Percentiles rank a stretch among this genome's conserved stretches.
Conservation (phyloP, 257 asterid genomes). For the Anisodus acutangulus region DNA sequence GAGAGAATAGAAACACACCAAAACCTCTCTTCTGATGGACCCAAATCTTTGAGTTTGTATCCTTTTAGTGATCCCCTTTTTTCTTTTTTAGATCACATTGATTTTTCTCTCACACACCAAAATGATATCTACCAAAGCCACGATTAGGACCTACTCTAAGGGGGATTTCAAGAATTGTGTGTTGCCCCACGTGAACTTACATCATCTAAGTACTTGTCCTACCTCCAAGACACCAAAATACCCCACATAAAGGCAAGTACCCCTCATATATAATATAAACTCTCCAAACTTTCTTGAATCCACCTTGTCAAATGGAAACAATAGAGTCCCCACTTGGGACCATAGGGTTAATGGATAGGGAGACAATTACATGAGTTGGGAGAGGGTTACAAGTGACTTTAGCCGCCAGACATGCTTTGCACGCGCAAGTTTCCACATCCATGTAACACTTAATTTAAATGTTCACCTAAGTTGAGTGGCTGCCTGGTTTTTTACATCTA, state of each 20-base stretch:
- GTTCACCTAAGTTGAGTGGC: background rate
- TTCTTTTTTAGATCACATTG: slow-evolving; percentile 38
- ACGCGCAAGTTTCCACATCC: slow-evolving; percentile 48
- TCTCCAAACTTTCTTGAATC: slow-evolving; percentile 25
- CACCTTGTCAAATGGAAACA: slow-evolving; percentile 34
- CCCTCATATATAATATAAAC: background rate
- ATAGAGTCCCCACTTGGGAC: slow-evolving; percentile 64
- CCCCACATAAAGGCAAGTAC: slow-evolving; percentile 41
- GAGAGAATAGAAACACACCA: slow-evolving; percentile 2
- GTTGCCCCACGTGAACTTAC: slow-evolving; percentile 48
- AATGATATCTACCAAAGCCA: slow-evolving; percentile 42
- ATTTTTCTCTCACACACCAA: background rate
- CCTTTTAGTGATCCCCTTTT: slow-evolving; percentile 30
- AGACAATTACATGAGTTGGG: slow-evolving; percentile 43
- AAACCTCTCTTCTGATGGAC: slow-evolving; percentile 17
- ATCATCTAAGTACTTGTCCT: slow-evolving; percentile 48
- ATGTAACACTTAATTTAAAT: background rate
- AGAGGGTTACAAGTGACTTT: slow-evolving; percentile 52
- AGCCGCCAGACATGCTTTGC: slow-evolving; percentile 85
- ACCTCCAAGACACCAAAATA: slow-evolving; percentile 53
- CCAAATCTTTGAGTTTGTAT: slow-evolving; percentile 36
- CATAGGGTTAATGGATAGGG: slow-evolving; percentile 34
- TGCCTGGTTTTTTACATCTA: background rate
- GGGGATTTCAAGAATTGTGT: slow-evolving; percentile 28
- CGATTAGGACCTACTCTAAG: slow-evolving; percentile 33